Base-by-base conservation (phyloP, 2,329 filamentous ascomycete genomes). In the Colletotrichum sp. region DNA sequence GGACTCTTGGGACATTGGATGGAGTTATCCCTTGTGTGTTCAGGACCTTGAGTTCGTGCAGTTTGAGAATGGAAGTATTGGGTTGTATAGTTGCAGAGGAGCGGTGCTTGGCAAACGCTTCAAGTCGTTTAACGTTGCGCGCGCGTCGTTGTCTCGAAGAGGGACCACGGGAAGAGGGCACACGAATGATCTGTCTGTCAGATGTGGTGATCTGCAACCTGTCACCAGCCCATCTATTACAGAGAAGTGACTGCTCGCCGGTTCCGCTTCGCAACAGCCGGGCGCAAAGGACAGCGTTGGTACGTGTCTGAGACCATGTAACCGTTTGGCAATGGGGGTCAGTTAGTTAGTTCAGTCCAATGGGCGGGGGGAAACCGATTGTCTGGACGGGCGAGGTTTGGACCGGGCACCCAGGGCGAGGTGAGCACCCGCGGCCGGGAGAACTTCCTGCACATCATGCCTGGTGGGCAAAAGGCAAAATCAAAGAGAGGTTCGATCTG, bases 361-460 rank as follows among this genome's bases (percentile, higher is more conserved):
- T 32, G 44, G 44, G 44, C 44, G 57, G 65, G 28, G 44, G 34
- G 15, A 36, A 67, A 18, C 30, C n/a, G 10, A 44, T 15, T n/a
- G 15, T 24, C 34, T 30, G 49, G 32, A 60, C 57, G 57, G 26
- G 55, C 55, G 26, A 28, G 55, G 13, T 16, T 34, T 63, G 57
- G 66, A 57, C 71, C 28, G n/a, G 67, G 71, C 21, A 44, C 59
- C 59, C 32, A 32, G 24, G 39, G 24, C 32, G 36, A 69, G 5
- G 16, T 24, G 65, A 26, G 13, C 26, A 49, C 7, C 16, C 5
- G 60, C 9, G 15, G 24, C 68, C 72, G 49, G 68, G 62, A 71
- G 69, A 75, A 63, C 16, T 62, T 52, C 21, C 72, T 67, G 72
- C 67, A 75, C 72, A 62, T 67, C 68, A 72, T 72, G 55, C 34